Evolutionary conservation across 495 filamentous ascomycete genomes (phyloP).

Genomic region (Talaromyces borbonicus): DNA sequence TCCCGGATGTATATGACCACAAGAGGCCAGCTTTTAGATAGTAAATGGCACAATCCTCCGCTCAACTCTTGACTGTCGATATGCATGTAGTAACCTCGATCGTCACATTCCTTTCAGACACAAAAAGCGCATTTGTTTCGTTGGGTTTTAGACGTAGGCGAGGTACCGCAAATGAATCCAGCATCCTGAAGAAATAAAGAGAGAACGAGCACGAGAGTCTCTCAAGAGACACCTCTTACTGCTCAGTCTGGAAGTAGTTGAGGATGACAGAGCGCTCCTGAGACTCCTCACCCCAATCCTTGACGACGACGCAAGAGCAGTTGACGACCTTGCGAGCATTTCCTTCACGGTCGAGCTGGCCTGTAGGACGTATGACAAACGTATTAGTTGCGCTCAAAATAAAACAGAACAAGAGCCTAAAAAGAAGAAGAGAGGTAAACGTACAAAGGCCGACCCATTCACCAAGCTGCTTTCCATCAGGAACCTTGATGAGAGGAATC

Average conservation of each 20-base stretch:
- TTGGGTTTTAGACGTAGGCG: no score
- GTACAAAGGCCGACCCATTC: constrained; percentile 99
- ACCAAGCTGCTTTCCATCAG: constrained; percentile 97
- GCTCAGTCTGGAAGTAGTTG: constrained; percentile 97
- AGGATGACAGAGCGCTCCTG: constrained; percentile 96
- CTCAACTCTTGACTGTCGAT: no score
- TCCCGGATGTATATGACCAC: no score
- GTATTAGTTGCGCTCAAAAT: not conserved
- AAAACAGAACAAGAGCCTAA: not conserved
- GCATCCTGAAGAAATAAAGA: no score
- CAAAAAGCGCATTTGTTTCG: no score
- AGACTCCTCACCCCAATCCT: constrained; percentile 99
- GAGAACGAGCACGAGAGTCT: no score
- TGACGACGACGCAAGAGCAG: constrained; percentile 98
- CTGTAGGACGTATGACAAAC: constrained; percentile 30
- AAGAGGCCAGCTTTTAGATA: no score
- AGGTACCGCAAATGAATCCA: no score
- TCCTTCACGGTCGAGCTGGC: constrained; percentile 96
- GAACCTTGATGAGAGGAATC: constrained; percentile 99
- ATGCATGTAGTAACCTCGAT: no score
- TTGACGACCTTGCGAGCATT: constrained; percentile 99
- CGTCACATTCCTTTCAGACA: no score
- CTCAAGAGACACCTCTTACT: no score
- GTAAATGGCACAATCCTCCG: no score
- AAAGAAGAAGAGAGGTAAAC: constrained; percentile 28